Evolutionary conservation across 2,329 filamentous ascomycete species (phyloP), one percentile per base, ranked within the genome.

Genomic region (Monosporascus sp.): DNA sequence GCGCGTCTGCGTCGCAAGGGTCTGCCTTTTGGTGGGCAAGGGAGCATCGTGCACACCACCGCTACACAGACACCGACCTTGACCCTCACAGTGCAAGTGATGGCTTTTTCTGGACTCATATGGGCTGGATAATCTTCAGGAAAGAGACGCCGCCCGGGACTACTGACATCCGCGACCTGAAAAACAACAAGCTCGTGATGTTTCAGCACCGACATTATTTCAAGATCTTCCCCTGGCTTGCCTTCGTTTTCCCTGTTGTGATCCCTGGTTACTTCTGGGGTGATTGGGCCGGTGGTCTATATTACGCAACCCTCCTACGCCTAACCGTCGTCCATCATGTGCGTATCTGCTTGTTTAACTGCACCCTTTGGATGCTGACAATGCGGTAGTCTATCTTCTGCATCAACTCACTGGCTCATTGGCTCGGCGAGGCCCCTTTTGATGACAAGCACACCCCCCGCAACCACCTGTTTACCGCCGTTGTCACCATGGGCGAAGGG

Each of bases 91-190:
- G 88, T 24, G 90, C 95, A 63, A 86, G 89, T 75, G 95, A 95
- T 79, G 90, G 90, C 62, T 80, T 94, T 49, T 74, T 91, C 62
- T 93, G 92, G 81, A 91, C 84, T 51, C 87, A 91, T 75, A 77
- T 95, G 53, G 90, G 90, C 65, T 95, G 90, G 90, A 94, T 95
- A 89, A 74, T 95, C 66, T 85, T 95, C 81, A 93, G 93, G 80
- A 90, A 95, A 77, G 93, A 95, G 77, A 89, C 89, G 81, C 82
- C 87, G 58, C 89, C 91, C 65, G 91, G 91, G 66, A 88, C 90
- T 58, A 92, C 89, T 71, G 90, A 95, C 64, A 94, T 95, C 66
- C 87, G 87, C 64, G 91, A 95, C 66, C 77, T 95, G 62, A 94
- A 94, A 75, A 88, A 93, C 70, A 89, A 94, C 67, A 78, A 87